Percentiles rank a stretch among this genome's conserved stretches.
These are phyloP conservation scores for Chlamydomonas schloesseri DNA, from an alignment of 139 green algal genomes.

Conservation along the genomic window DNA sequence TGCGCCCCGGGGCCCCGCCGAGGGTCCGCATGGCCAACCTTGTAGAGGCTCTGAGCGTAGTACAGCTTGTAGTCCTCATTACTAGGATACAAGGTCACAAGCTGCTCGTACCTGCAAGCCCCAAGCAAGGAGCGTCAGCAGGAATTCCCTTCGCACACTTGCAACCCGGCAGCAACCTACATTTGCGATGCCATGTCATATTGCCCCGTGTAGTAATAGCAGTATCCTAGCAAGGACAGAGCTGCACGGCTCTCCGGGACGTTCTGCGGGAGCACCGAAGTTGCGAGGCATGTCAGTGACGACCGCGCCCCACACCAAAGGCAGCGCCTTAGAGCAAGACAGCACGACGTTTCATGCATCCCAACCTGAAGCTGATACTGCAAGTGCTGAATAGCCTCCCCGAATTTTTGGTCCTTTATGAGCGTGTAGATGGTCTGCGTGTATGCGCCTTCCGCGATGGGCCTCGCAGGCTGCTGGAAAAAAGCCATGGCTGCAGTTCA, in stretches of 20 bases:
- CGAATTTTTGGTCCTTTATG: constrained; percentile 76
- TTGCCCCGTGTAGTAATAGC: constrained; percentile 76
- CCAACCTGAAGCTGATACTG: constrained; percentile 61
- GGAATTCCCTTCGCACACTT: not conserved
- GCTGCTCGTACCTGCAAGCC: constrained; percentile 71
- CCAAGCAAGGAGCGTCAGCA: too few relatives aligned
- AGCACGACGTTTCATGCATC: too few relatives aligned
- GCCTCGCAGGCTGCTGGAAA: constrained; percentile 39
- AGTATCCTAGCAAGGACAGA: constrained; percentile 82
- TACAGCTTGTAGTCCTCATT: constrained; percentile 80
- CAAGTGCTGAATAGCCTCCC: constrained; percentile 61
- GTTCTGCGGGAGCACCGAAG: constrained; percentile 52
- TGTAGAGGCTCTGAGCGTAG: constrained; percentile 79
- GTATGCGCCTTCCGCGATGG: constrained; percentile 70
- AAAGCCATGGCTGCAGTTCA: constrained; percentile 34
- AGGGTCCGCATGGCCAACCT: constrained; percentile 50
- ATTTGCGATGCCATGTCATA: constrained; percentile 73
- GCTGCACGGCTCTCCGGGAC: constrained; percentile 73
- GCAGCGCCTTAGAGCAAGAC: not conserved
- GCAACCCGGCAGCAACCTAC: constrained; percentile 58
- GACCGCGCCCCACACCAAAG: not conserved
- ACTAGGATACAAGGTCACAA: constrained; percentile 59
- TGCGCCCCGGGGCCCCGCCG: too few relatives aligned
- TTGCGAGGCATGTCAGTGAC: constrained; percentile 9
- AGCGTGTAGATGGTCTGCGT: constrained; percentile 78